phyloP scores from a whole-genome alignment of 371 early-diverging fungal species.

The Nosema granulosis region DNA sequence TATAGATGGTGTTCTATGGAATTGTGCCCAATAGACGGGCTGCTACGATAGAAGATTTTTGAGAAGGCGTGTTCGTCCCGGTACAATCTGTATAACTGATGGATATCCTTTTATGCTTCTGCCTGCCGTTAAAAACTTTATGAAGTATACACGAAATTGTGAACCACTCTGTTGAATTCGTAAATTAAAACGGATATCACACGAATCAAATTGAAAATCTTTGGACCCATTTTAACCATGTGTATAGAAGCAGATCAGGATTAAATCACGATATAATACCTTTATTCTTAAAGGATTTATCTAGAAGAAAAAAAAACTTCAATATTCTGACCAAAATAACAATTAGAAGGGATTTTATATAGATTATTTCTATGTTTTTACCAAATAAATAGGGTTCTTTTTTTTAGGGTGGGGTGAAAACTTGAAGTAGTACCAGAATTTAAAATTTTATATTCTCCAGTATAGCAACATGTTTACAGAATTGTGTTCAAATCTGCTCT shows the following conservation, averaged over 20 bases:
- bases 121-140: neutral
- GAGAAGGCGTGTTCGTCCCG: neutral
- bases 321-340: too few species aligned
- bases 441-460: too few species aligned
- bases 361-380: too few species aligned
- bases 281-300: neutral
- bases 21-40: too few species aligned
- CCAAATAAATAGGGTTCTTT: too few species aligned
- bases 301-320: neutral
- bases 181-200: neutral
- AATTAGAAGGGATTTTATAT: too few species aligned
- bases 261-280: neutral
- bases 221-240: conserved; percentile 10
- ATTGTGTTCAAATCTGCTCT: too few species aligned
- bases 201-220: conserved; percentile 19
- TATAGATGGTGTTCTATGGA: too few species aligned
- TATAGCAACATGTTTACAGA: too few species aligned
- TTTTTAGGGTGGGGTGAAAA: too few species aligned
- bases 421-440: too few species aligned
- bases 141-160: neutral
- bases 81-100: neutral
- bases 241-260: neutral
- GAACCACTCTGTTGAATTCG: conserved; percentile 1
- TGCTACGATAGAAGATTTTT: too few species aligned
- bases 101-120: neutral